A percentile compares a stretch with the other conserved stretches of the same genome.
phyloP scores from a whole-genome alignment of 2,329 filamentous ascomycete species.

The Aspergillus amoenus region DNA sequence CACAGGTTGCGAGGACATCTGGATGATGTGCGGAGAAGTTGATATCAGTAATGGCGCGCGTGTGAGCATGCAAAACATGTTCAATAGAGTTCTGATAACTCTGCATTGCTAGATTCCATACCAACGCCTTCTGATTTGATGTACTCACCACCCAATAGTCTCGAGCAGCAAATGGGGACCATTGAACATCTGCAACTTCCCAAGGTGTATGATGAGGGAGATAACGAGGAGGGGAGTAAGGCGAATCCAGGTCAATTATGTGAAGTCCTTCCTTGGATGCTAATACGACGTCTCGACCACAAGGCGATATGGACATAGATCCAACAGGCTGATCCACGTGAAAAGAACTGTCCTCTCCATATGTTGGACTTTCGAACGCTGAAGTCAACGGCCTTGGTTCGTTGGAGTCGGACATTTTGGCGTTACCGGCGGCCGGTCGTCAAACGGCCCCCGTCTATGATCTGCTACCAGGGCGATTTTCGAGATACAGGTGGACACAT shows the following conservation, averaged over 20 bases:
- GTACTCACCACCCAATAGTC: slow-evolving; percentile 95
- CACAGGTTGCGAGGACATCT: slow-evolving; percentile 84
- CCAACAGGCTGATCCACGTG: slow-evolving; percentile 77
- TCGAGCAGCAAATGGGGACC: slow-evolving; percentile 86
- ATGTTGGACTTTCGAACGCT: slow-evolving; percentile 82
- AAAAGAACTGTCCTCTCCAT: slow-evolving; percentile 80
- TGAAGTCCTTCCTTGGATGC: slow-evolving; percentile 87
- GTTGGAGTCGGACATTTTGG: slow-evolving; percentile 36
- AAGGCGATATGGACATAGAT: slow-evolving; percentile 89
- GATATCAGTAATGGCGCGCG: slow-evolving; percentile 88
- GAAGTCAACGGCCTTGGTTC: slow-evolving; percentile 44
- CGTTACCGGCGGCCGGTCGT: neutral
- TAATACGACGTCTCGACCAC: slow-evolving; percentile 83
- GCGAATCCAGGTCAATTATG: slow-evolving; percentile 88
- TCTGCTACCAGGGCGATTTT: slow-evolving; percentile 9
- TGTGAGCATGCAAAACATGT: slow-evolving; percentile 81
- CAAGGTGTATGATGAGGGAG: slow-evolving; percentile 86
- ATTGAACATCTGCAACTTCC: slow-evolving; percentile 94
- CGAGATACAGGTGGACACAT: slow-evolving; percentile 14
- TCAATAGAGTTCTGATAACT: slow-evolving; percentile 77
- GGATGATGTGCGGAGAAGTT: slow-evolving; percentile 94
- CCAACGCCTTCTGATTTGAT: slow-evolving; percentile 88
- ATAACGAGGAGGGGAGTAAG: slow-evolving; percentile 81
- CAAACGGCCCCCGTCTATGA: slow-evolving; percentile 3
- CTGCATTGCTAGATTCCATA: slow-evolving; percentile 83